A percentile compares a stretch with the other conserved stretches of the same genome.
phyloP scores from a whole-genome alignment of 108 stramenopile genomes.

The Nitzschia palea region DNA sequence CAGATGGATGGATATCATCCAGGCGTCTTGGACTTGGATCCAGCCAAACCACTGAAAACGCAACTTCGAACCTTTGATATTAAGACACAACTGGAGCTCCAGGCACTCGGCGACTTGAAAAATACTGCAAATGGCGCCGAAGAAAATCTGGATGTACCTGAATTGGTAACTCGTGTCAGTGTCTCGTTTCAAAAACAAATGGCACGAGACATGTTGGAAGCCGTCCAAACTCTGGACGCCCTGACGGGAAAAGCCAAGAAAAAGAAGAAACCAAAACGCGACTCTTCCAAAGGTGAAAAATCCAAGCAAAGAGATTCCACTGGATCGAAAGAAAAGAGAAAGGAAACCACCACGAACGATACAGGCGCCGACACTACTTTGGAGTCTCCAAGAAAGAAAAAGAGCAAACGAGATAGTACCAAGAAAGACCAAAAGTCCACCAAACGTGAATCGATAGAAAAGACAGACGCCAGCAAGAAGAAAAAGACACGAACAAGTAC shows the following conservation, averaged over 20 bases:
- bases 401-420: not conserved
- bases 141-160: not conserved
- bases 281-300: not conserved
- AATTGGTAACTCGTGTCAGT: not conserved
- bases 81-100: not conserved
- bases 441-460: not conserved
- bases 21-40: slow-evolving; percentile 69
- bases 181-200: not conserved
- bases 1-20: slow-evolving; percentile 62
- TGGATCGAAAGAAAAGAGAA: not conserved
- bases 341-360: not conserved
- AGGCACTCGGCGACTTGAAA: not conserved
- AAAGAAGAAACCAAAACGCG: not conserved
- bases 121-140: not conserved
- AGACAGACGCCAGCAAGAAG: too few relatives aligned
- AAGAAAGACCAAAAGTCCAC: not conserved
- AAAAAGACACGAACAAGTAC: too few relatives aligned
- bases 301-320: too few relatives aligned
- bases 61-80: slow-evolving; percentile 27
- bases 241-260: not conserved
- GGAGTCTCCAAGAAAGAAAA: not conserved
- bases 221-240: not conserved
- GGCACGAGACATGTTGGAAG: not conserved
- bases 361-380: not conserved
- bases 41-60: slow-evolving; percentile 42